Conservation (phyloP, 345 rosid species). For the Hypericum androsaemum region DNA sequence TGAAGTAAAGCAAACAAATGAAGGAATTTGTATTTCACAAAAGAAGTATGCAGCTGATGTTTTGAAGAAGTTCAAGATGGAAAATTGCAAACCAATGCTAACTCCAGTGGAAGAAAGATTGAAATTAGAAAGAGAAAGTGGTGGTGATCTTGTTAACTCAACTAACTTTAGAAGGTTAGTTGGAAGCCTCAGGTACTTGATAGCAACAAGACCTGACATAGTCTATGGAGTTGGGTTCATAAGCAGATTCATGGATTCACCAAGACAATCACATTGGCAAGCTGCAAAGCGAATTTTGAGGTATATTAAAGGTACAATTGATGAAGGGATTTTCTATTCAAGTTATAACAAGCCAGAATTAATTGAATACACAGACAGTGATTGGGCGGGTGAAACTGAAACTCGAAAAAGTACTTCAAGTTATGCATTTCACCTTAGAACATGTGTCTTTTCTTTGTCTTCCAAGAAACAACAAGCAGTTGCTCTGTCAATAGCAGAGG, state of each 20-base stretch:
- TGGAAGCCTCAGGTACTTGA: not conserved
- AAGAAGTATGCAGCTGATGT: not conserved
- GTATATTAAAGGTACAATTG: too few relatives aligned
- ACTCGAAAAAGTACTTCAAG: not conserved
- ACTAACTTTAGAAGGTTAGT: not conserved
- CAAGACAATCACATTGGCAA: not conserved
- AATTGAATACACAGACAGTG: conserved; percentile 1
- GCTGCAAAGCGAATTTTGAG: not conserved
- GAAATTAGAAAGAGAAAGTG: not conserved
- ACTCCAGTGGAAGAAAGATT: conserved; percentile 4
- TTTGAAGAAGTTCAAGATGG: conserved; percentile 8
- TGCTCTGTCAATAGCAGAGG: not conserved
- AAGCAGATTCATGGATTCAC: conserved; percentile 6
- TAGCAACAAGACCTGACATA: not conserved
- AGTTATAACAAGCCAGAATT: not conserved
- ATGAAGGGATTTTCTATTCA: not conserved
- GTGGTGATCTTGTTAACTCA: not conserved
- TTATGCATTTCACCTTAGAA: conserved; percentile 1
- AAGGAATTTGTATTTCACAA: not conserved
- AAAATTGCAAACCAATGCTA: not conserved
- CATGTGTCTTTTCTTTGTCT: not conserved
- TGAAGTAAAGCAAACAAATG: not conserved
- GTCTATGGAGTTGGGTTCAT: conserved; percentile 2
- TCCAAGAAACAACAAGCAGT: conserved; percentile 1
- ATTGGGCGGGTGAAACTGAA: not conserved